Base-by-base conservation (phyloP, 768 basidiomycete species). In the Leccinum ochraceum region DNA sequence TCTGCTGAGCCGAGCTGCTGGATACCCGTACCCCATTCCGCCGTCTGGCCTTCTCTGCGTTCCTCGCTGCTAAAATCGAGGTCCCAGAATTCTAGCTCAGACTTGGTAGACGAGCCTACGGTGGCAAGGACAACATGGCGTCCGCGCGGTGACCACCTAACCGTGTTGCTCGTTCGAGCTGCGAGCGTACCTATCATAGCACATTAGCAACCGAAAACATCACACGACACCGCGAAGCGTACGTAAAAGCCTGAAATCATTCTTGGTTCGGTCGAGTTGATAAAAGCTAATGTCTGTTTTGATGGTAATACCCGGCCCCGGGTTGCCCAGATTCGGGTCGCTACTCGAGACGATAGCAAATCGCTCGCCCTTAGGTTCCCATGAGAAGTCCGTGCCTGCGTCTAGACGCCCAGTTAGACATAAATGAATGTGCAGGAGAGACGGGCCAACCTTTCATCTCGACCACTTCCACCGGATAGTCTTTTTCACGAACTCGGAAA, bases 21-120 rank as follows among this genome's bases (percentile, higher is more conserved):
- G 65, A 98, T 93, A 46, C 89, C 87, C 55, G 83, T 82, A 49
- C 92, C 95, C 86, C 92, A 94, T 53, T 96, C 95, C 3, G 79
- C 75, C 30, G 71, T 68, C 64, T 82, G 80, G 9, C 74, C 68
- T 66, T 83, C 78, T 62, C 79, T 76, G 34, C 78, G 75, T 13
- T 81, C 81, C 60, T 86, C 85, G 61, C 80, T 81, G 64, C 84
- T 88, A 73, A 97, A 95, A 78, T 99, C 97, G 49, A 98, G 82
- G 76, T 99, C 97, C 95, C 93, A 99, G 78, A 98, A 99, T 73
- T 98, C 96, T 30, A 99, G 83, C 75, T 98, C 97, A 9, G 94
- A 98, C 78, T 98, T 98, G 68, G 84, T 87, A 11, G 93, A 90
- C 9, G 93, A 95, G 28, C 96, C 97, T 59, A 98, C 91, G 46